Evolutionary conservation across 306 rosid genomes (phyloP), one percentile per base, ranked within the genome.

Genomic region (Notholithocarpus densiflorus): DNA sequence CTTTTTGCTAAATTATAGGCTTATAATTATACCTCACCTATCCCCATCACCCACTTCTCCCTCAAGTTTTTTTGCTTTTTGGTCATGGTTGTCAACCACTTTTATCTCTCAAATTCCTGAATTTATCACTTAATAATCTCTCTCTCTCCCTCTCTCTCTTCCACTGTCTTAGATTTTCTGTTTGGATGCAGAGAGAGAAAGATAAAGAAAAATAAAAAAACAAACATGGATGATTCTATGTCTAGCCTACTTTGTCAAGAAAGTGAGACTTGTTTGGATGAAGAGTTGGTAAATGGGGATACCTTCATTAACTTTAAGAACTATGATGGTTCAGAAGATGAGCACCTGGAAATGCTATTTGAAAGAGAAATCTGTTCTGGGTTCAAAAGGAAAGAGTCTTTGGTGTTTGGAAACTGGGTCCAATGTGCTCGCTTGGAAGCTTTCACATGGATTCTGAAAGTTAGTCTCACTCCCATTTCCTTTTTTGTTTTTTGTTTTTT

Each of bases 401-500:
- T 72, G 65, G 81, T 66, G 61, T 56, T 84, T 71, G 86, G 72
- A 37, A 80, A 81, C 20, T 82, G 85, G 85, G 18, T 86, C 68
- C 81, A 86, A 77, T 75, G 84, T 53, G 85, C 88, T 11, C 97
- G 98, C 61, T 75, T 72, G 54, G 90, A 92, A 71, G 89, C 96
- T 21, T 85, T 95, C 84, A 73, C 86, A 61, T 92, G 93, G 97
- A 84, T 90, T 89, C 87, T 92, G 81, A 86, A 77, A 79, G 98
- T 94, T 77, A 75, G 96, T 89, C 32, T 55, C 20, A 73, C 45
- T 13, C 37, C 77, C 72, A 17, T n/a, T 71, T 21, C 29, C 78
- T 68, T 81, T 26, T 73, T 68, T 18, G 20, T n/a, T 27, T 75
- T 78, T 20, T 27, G 79, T 78, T 75, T 32, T 29, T 20, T 27